Evolutionary conservation across 306 rosid species (phyloP), one percentile per base, ranked within the genome.

Genomic region (Bauhinia variegata): DNA sequence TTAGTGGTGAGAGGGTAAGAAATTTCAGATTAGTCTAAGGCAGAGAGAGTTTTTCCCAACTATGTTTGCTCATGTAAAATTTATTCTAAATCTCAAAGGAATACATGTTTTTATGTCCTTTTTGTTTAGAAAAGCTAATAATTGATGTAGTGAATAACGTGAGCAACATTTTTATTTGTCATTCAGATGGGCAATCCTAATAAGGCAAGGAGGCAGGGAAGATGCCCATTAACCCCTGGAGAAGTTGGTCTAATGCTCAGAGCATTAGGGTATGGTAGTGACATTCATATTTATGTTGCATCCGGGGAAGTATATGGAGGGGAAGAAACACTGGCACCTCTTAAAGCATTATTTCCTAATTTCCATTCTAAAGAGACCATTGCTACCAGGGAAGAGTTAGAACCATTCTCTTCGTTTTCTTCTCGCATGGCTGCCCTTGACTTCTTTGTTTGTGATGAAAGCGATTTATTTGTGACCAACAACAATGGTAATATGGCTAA

Each of bases 381-480:
- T 82, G 88, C 97, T 58, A 68, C 89, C 39, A 88, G 82, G 78
- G 89, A 86, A 65, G 97, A 90, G 71, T 55, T 95, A 79, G 86
- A 83, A 51, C 82, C 90, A 65, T 95, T 88, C 82, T 77, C 91
- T 83, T 70, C 92, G 15, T 95, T 83, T 86, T 95, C 99, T 76
- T 88, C 99, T 83, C 99, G 99, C 65, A 90, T 95, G 99, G 99
- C 99, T 77, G 99, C 99, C 8, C 95, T 95, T 36, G 99, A 95
- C 74, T 95, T 90, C 74, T 75, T 86, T 55, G 99, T 86, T 52
- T 95, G 99, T 37, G 99, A 90, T 72, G 96, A 85, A 82, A 90
- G 99, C 31, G 97, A 95, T 71, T 96, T 95, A 47, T 95, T 95
- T 85, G 99, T 90, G 57, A 95, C 99, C 59, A 95, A 95, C 82